Percentiles rank a stretch among this genome's conserved stretches.
Evolutionary conservation across 768 basidiomycete species (phyloP).

Genomic region (Lentinula aciculospora): DNA sequence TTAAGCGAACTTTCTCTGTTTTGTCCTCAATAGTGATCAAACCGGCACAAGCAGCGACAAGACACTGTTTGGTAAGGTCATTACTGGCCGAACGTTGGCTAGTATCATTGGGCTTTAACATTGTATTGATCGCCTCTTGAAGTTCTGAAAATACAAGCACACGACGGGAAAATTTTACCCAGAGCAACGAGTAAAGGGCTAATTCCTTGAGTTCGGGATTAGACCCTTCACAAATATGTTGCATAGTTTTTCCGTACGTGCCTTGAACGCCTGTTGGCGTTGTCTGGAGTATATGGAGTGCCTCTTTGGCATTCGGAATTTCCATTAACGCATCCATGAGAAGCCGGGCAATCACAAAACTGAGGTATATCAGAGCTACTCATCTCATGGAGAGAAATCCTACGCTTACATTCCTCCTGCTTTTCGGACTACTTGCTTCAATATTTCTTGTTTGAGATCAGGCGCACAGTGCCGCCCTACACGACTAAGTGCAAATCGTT

Average conservation of each 20-base stretch:
- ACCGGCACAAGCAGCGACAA: not conserved
- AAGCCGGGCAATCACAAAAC: not conserved
- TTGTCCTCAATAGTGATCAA: not conserved
- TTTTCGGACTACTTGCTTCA: not conserved
- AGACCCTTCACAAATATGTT: not conserved
- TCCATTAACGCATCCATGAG: not conserved
- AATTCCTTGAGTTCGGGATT: not conserved
- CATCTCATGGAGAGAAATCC: not conserved
- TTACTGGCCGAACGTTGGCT: not conserved
- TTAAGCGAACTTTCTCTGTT: not conserved
- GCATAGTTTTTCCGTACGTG: not conserved
- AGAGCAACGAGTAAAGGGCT: not conserved
- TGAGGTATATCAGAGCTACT: not conserved
- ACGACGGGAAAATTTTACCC: not conserved
- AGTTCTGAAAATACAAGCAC: not conserved
- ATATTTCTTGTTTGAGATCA: not conserved
- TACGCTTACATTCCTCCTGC: not conserved
- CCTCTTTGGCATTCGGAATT: not conserved
- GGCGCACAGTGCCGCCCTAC: not conserved
- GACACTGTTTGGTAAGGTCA: not conserved
- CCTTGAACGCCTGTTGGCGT: not conserved
- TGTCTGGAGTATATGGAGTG: not conserved
- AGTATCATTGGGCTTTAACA: not conserved
- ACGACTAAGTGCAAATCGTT: not conserved
- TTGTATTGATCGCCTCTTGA: not conserved